Percentiles rank a stretch among this genome's conserved stretches.
These are phyloP conservation scores for Kodamaea kakaduensis DNA, from an alignment of 805 yeast genomes.

Conservation along the genomic window DNA sequence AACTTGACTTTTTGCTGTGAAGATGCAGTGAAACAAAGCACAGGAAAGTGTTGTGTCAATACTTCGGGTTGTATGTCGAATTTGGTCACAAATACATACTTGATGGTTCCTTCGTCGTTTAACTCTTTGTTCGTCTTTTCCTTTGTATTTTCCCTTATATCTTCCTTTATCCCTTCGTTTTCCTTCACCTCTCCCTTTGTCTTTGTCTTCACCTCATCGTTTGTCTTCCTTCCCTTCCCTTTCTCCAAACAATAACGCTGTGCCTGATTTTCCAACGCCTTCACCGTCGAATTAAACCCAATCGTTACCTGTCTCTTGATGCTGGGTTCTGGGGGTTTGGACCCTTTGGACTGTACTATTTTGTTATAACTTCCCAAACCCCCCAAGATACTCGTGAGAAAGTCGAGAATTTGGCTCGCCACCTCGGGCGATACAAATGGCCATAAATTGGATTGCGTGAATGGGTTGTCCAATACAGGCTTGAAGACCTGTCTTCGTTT, in stretches of 20 bases:
- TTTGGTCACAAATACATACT: constrained; percentile 57
- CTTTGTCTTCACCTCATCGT: constrained; percentile 2
- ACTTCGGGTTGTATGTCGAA: constrained; percentile 50
- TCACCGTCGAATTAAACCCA: constrained; percentile 58
- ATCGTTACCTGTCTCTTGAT: constrained; percentile 24
- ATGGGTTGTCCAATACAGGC: constrained; percentile 64
- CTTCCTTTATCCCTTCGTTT: not conserved
- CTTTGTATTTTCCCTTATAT: no score
- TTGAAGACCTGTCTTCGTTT: constrained; percentile 55
- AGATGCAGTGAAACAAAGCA: constrained; percentile 46
- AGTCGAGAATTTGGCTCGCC: constrained; percentile 36
- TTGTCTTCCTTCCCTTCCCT: constrained; percentile 6
- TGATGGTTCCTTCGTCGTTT: constrained; percentile 18
- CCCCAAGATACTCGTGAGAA: constrained; percentile 29
- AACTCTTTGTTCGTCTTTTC: constrained; percentile 4
- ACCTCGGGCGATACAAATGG: constrained; percentile 38
- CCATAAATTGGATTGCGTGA: constrained; percentile 42
- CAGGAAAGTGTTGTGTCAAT: constrained; percentile 55
- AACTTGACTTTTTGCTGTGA: constrained; percentile 42
- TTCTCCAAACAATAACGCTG: constrained; percentile 12
- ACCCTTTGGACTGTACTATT: constrained; percentile 9
- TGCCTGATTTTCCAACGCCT: constrained; percentile 44
- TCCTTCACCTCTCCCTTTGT: no score
- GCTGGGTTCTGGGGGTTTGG: constrained; percentile 19
- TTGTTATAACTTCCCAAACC: constrained; percentile 27